These are phyloP conservation scores for Saitozyma podzolica DNA, from an alignment of 768 basidiomycete species.

Conservation along the genomic window DNA sequence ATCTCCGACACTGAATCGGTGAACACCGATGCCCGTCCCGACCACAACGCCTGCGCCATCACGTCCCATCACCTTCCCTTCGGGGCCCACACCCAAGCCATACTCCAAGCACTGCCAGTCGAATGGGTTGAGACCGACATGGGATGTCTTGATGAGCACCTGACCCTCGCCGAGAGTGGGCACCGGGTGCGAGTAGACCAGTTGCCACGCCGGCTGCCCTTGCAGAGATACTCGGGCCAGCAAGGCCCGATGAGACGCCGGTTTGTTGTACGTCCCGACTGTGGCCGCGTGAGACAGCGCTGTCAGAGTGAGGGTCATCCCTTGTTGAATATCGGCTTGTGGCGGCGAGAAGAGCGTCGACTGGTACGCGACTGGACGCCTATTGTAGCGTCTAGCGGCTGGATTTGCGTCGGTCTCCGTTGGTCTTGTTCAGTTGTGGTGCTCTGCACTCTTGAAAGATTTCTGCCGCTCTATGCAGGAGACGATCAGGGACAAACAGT, in stretches of 20 bases:
- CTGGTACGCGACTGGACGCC: too few relatives aligned
- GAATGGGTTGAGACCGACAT: constrained; percentile 34
- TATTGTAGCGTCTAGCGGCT: too few relatives aligned
- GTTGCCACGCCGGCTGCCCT: constrained; percentile 24
- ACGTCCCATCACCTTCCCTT: constrained; percentile 35
- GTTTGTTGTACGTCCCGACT: neutral
- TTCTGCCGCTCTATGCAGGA: too few relatives aligned
- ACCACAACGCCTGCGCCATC: constrained; percentile 33
- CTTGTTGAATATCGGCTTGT: too few relatives aligned
- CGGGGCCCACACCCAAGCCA: constrained; percentile 19
- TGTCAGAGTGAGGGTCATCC: too few relatives aligned
- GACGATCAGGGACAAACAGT: too few relatives aligned
- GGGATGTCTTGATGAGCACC: constrained; percentile 26
- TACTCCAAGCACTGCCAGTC: constrained; percentile 38
- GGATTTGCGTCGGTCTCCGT: too few relatives aligned
- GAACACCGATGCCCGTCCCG: constrained; percentile 20
- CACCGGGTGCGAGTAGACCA: constrained; percentile 21
- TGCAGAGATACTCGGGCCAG: constrained; percentile 19
- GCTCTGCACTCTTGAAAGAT: too few relatives aligned
- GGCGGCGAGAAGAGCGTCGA: too few relatives aligned
- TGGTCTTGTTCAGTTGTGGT: too few relatives aligned
- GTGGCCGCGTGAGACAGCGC: too few relatives aligned
- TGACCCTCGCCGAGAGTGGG: constrained; percentile 15
- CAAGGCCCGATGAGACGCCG: constrained; percentile 25
- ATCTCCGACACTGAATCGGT: constrained; percentile 26